phyloP scores from a whole-genome alignment of 306 rosid genomes.

The Oxytropis ochrocephala region DNA sequence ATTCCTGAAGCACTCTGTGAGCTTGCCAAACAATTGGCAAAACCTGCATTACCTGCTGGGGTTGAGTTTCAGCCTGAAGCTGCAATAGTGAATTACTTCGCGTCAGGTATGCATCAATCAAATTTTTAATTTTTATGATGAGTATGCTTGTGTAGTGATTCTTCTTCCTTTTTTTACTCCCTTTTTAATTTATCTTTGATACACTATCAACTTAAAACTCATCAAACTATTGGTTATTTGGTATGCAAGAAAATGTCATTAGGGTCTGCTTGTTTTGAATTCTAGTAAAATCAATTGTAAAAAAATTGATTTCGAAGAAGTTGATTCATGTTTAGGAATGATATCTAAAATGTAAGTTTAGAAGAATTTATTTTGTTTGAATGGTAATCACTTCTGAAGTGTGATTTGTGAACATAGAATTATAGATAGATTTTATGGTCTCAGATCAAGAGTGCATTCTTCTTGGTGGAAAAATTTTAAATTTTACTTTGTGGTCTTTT shows the following conservation, averaged over 20 bases:
- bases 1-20: conserved; percentile 65
- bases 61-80: conserved; percentile 89
- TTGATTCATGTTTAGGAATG: neutral
- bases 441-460: neutral
- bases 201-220: neutral
- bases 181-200: neutral
- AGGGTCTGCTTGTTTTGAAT: neutral
- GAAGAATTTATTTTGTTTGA: neutral
- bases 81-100: conserved; percentile 90
- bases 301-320: neutral
- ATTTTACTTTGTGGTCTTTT: too few species aligned
- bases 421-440: too few species aligned
- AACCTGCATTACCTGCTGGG: conserved; percentile 73
- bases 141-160: neutral
- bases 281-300: neutral
- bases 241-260: neutral
- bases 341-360: neutral
- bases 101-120: conserved; percentile 42
- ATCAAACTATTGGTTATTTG: neutral
- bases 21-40: conserved; percentile 73
- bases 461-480: too few species aligned
- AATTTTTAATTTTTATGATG: neutral
- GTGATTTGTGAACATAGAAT: neutral
- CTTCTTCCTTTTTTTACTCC: neutral
- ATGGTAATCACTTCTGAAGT: neutral